Evolutionary conservation across 2,329 filamentous ascomycete species (phyloP).

Genomic region (Pseudocercospora ulei): DNA sequence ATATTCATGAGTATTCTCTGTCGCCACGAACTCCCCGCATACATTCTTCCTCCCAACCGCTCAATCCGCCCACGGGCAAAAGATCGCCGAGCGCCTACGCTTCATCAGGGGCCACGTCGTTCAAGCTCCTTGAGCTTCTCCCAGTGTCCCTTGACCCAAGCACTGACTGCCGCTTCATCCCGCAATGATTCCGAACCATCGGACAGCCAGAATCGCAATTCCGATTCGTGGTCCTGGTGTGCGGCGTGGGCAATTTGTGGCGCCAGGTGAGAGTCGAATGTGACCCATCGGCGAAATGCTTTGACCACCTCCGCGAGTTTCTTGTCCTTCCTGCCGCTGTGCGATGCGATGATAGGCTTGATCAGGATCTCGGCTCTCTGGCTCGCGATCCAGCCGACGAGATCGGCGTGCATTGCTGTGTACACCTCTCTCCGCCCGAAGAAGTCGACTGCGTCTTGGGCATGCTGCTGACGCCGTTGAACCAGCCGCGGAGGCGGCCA

Average conservation of each 20-base stretch:
- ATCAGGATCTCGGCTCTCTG: conserved; percentile 24
- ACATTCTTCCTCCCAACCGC: too few relatives aligned
- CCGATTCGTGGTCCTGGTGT: conserved; percentile 23
- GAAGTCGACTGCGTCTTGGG: conserved; percentile 45
- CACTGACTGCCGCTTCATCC: conserved; percentile 14
- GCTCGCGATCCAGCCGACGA: conserved; percentile 21
- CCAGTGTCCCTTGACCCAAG: conserved; percentile 27
- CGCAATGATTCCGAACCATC: conserved; percentile 10
- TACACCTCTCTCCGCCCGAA: conserved; percentile 26
- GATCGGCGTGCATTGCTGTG: conserved; percentile 13
- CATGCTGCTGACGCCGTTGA: conserved; percentile 40
- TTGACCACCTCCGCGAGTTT: conserved; percentile 27
- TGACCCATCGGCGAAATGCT: conserved; percentile 28
- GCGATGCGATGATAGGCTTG: conserved; percentile 17
- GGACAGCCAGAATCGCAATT: conserved; percentile 21
- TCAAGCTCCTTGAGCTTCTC: conserved; percentile 25
- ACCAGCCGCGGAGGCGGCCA: conserved; percentile 11
- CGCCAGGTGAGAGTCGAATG: conserved; percentile 11
- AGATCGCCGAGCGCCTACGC: too few relatives aligned
- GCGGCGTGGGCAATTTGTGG: conserved; percentile 15
- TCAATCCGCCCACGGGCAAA: too few relatives aligned
- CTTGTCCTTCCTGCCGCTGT: conserved; percentile 20
- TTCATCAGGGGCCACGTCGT: too few relatives aligned
- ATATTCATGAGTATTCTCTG: not conserved
- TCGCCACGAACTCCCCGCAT: too few relatives aligned